Evolutionary conservation across 768 basidiomycete species (phyloP).

Genomic region (Thelephora aurantiotincta): DNA sequence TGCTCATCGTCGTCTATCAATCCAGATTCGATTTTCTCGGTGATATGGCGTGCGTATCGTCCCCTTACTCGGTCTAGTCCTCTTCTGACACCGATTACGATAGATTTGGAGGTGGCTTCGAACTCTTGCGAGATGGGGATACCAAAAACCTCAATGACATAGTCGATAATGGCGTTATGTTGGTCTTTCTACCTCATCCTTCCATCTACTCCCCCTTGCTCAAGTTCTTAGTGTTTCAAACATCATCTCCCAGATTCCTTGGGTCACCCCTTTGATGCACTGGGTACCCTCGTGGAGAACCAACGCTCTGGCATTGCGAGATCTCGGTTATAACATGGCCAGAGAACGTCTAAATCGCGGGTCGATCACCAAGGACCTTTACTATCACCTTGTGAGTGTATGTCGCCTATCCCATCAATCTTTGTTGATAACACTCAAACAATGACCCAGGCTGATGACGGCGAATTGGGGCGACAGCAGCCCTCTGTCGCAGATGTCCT

Average conservation of each 20-base stretch:
- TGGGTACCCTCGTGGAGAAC: not conserved
- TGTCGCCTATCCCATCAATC: not conserved
- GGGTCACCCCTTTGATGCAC: not conserved
- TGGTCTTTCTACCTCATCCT: not conserved
- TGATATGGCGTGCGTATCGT: not conserved
- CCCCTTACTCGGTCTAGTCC: not conserved
- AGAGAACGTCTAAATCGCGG: not conserved
- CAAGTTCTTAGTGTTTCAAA: not conserved
- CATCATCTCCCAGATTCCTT: not conserved
- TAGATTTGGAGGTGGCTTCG: not conserved
- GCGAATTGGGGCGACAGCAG: slow-evolving; percentile 12
- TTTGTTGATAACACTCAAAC: not conserved
- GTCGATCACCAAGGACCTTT: not conserved
- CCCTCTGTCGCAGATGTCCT: slow-evolving; percentile 18
- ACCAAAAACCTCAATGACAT: not conserved
- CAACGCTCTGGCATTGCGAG: not conserved
- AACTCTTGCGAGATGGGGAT: not conserved
- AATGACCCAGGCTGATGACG: slow-evolving; percentile 13
- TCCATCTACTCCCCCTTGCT: not conserved
- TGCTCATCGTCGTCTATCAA: not conserved
- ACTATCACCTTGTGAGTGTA: not conserved
- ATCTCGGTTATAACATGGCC: not conserved
- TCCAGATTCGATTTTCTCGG: not conserved
- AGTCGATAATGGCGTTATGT: not conserved
- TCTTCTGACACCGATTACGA: not conserved